These are phyloP conservation scores for Gigaspora rosea DNA, from an alignment of 192 early-diverging fungal species.

Conservation along the genomic window DNA sequence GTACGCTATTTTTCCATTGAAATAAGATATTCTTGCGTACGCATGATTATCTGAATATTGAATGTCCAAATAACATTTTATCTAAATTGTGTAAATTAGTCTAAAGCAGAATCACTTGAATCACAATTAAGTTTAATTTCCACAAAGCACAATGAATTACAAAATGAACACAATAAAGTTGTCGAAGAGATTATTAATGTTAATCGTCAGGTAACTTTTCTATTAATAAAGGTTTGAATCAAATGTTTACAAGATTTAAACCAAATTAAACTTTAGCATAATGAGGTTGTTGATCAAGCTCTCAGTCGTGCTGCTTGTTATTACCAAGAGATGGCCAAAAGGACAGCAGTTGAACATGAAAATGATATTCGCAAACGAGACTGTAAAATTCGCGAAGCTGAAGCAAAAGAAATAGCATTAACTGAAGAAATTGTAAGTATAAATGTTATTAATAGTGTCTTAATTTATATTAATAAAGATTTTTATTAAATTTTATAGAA, in stretches of 20 bases:
- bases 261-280: neutral
- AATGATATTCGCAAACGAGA: conserved; percentile 29
- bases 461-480: neutral
- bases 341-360: conserved; percentile 9
- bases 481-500: neutral
- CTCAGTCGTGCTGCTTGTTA: neutral
- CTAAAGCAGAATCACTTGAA: conserved; percentile 4
- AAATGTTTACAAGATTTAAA: neutral
- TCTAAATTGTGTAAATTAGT: neutral
- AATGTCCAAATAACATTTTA: neutral
- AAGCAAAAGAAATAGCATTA: conserved; percentile 6
- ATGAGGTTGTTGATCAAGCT: conserved; percentile 12
- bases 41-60: neutral
- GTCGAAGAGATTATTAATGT: neutral
- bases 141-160: neutral
- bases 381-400: conserved; percentile 14
- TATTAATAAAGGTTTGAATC: neutral
- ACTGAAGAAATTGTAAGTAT: conserved; percentile 27
- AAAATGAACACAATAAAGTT: conserved; percentile 2
- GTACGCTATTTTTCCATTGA: neutral
- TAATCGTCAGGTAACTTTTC: conserved; percentile 11
- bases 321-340: conserved; percentile 22
- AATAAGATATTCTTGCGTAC: neutral
- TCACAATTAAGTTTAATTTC: neutral
- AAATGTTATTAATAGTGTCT: neutral